Evolutionary conservation across 768 basidiomycete genomes (phyloP), one percentile per base, ranked within the genome.

Genomic region (Mycena haematopus): DNA sequence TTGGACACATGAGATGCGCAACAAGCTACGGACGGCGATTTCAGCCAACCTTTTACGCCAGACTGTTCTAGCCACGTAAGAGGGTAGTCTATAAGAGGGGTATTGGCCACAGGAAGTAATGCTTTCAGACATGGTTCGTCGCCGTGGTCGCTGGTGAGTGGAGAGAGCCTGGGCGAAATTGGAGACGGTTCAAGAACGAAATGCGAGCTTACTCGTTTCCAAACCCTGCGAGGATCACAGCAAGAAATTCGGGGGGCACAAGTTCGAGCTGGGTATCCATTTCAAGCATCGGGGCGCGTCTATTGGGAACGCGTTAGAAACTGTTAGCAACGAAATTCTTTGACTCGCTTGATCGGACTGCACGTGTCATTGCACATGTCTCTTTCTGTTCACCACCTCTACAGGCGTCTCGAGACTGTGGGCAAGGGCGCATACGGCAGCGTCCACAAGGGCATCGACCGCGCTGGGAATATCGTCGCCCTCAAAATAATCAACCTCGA

Each of bases 401-500:
- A 91, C 77, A 80, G 86, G 73, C 89, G 93, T 71, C 86, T 96
- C 44, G 93, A 96, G 75, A 90, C 93, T n/a, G 84, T 96, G 35
- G 96, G 96, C 33, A 95, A 94, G 76, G 96, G 96, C 64, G 92
- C 95, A 1, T 98, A 95, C 76, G 96, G 97, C 47, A 93, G 94
- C 10, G 96, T 99, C 15, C 93, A 96, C 80, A 93, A 91, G 73
- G 96, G 94, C 15, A 80, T 88, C 57, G 91, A 99, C 69, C 83
- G 89, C 0, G 90, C 93, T 0, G 93, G 93, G 21, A 91, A 92
- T 58, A 83, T 95, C 58, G 93, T 99, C 35, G 97, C 96, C 19
- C 88, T 99, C 79, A 99, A 99, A 79, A 96, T 99, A 75, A 98
- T 99, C 80, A 93, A 99, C 77, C 89, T 99, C 68, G 97, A 99